phyloP scores from a whole-genome alignment of 2,329 filamentous ascomycete genomes.

The Fusarium chuoi region DNA sequence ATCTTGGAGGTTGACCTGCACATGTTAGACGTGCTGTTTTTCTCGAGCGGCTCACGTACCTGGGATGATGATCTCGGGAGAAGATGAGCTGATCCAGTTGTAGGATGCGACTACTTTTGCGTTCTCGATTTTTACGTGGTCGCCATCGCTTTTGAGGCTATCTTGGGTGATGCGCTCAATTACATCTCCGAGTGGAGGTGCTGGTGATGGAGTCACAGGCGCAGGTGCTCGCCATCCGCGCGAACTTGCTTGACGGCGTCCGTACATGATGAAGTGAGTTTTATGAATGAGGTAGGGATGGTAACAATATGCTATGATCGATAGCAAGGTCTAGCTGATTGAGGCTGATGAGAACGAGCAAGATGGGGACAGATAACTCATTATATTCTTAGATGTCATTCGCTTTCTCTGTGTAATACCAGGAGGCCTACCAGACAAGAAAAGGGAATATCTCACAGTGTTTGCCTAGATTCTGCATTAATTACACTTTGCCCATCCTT shows the following conservation, averaged over 20 bases:
- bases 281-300: neutral
- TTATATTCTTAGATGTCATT: neutral
- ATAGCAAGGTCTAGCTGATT: accelerated
- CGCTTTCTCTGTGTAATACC: neutral
- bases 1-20: conserved; percentile 38
- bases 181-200: conserved; percentile 38
- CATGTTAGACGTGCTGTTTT: neutral
- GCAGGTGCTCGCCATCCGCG: neutral
- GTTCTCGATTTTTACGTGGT: conserved; percentile 46
- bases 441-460: neutral
- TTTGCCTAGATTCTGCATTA: neutral
- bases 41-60: conserved; percentile 38
- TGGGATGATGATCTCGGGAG: conserved; percentile 58
- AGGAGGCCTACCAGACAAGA: conserved; percentile 1
- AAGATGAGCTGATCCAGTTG: conserved; percentile 57
- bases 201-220: neutral
- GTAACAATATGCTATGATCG: accelerated
- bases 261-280: neutral
- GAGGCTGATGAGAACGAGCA: neutral
- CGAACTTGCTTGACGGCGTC: neutral
- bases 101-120: conserved; percentile 58
- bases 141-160: neutral
- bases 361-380: neutral
- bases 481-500: conserved; percentile 24
- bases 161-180: conserved; percentile 33